These are phyloP conservation scores for Apiospora rasikravindrae DNA, from an alignment of 2,329 filamentous ascomycete species.

Conservation along the genomic window DNA sequence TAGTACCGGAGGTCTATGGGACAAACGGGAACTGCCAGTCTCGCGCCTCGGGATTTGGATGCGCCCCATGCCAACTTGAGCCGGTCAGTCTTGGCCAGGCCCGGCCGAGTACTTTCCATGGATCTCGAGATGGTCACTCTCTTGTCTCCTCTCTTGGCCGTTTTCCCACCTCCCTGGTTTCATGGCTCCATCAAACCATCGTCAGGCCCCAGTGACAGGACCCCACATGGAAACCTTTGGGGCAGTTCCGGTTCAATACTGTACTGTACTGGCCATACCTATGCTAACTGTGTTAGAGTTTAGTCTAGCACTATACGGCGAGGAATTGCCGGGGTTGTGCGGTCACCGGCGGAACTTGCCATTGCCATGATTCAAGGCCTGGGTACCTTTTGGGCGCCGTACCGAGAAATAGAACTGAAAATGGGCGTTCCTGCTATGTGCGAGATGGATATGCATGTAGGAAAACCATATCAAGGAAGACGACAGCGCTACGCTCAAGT, in stretches of 20 bases:
- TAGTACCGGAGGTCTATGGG: neutral
- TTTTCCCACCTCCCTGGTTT: neutral
- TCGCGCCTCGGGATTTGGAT: neutral
- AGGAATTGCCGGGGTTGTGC: neutral
- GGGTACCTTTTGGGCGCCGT: neutral
- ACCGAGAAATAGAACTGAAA: no score
- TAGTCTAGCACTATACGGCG: neutral
- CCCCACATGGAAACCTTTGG: neutral
- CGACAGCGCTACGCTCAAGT: neutral
- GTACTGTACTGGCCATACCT: neutral
- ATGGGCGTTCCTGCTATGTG: neutral
- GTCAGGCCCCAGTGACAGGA: neutral
- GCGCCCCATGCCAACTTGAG: neutral
- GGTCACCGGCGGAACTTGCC: neutral
- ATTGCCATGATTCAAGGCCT: neutral
- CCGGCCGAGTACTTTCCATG: neutral
- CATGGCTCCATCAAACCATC: neutral
- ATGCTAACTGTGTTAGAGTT: neutral
- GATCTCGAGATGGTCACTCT: neutral
- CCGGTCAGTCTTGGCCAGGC: neutral
- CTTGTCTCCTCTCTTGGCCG: neutral
- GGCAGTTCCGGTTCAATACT: neutral
- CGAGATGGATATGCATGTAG: neutral
- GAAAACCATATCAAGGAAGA: neutral
- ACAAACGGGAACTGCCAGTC: neutral